Percentiles rank a stretch among this genome's conserved stretches.
Evolutionary conservation across 495 filamentous ascomycete species (phyloP).

Genomic region (Xylona heveae): DNA sequence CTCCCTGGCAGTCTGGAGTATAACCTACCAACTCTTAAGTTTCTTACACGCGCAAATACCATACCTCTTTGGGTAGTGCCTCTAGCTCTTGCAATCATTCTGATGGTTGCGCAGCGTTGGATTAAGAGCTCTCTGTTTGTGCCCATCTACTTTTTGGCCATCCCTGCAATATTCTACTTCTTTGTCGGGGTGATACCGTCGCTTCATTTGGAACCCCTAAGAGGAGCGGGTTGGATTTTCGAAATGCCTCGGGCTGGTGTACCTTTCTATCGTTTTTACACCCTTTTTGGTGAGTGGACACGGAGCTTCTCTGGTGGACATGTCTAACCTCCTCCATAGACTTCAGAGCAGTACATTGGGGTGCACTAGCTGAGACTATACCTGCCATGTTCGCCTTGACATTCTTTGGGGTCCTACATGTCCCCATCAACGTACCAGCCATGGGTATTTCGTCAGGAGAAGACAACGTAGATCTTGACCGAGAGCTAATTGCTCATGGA

Average conservation of each 20-base stretch:
- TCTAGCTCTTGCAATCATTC: slow-evolving; percentile 49
- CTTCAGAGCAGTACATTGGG: slow-evolving; percentile 55
- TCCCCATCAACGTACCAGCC: slow-evolving; percentile 93
- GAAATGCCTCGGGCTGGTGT: slow-evolving; percentile 59
- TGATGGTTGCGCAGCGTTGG: slow-evolving; percentile 51
- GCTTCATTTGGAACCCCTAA: slow-evolving; percentile 38
- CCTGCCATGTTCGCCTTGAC: slow-evolving; percentile 95
- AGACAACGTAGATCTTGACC: slow-evolving; percentile 75
- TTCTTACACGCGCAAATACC: slow-evolving; percentile 48
- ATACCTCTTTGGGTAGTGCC: slow-evolving; percentile 69
- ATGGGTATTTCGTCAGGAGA: slow-evolving; percentile 73
- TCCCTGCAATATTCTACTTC: slow-evolving; percentile 66
- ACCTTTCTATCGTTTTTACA: slow-evolving; percentile 95
- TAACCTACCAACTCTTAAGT: slow-evolving; percentile 47
- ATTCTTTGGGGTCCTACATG: slow-evolving; percentile 92
- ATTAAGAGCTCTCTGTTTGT: slow-evolving; percentile 63
- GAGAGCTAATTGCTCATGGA: slow-evolving; percentile 83
- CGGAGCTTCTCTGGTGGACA: neutral
- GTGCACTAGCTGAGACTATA: slow-evolving; percentile 53
- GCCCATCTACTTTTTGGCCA: slow-evolving; percentile 65
- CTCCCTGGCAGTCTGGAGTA: slow-evolving; percentile 70
- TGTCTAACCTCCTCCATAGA: slow-evolving; percentile 22
- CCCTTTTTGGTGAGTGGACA: slow-evolving; percentile 52
- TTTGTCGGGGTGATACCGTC: slow-evolving; percentile 43
- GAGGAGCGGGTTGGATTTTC: slow-evolving; percentile 73